Base-by-base conservation (phyloP, 2,329 filamentous ascomycete species). In the Alternaria solani region DNA sequence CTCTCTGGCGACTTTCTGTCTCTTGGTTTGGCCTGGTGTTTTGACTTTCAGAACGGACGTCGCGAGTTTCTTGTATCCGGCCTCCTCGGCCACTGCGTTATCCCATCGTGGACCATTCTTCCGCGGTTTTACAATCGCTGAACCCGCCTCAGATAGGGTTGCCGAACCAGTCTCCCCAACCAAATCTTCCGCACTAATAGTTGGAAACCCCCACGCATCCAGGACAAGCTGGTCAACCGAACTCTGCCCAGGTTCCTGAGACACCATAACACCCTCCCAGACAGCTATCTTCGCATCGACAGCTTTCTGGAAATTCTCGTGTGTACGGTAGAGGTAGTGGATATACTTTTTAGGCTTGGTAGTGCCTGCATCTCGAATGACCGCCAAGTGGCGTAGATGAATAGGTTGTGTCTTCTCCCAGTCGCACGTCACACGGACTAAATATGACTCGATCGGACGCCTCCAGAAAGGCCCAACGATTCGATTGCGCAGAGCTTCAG, bases 381-480 rank as follows among this genome's bases (percentile, higher is more conserved):
- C 78, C 11, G 84, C 81, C 16, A 88, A 74, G 67, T 88, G 86
- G 18, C 84, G 82, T 23, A 89, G 78, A 70, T 87, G 82, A 4
- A 78, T 74, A 25, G 87, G 87, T 65, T 89, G 87, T n/a, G 84
- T 85, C 16, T 83, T 68, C 55, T 86, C 82, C 83, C 86, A 88
- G 55, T 81, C 78, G 57, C 87, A 83, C 2, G 84, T 84, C 38
- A 89, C 66, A 26, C 85, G 82, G 49, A 75, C 75, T 23, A 89
- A 69, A 20, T 82, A 75, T 30, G 82, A 80, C 67, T 89, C 87
- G 30, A 87, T 68, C 0, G 86, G 84, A 51, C 86, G 79, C 54
- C 81, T 81, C 75, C 84, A 88, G 65, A 86, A 83, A 9, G 75
- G 73, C 9, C 87, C 87, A 51, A 85, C 79, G 7, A 80, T 69